Percentiles rank a stretch among this genome's conserved stretches.
These are phyloP conservation scores for Yarrowia bubula DNA, from an alignment of 805 yeast species.

Conservation along the genomic window DNA sequence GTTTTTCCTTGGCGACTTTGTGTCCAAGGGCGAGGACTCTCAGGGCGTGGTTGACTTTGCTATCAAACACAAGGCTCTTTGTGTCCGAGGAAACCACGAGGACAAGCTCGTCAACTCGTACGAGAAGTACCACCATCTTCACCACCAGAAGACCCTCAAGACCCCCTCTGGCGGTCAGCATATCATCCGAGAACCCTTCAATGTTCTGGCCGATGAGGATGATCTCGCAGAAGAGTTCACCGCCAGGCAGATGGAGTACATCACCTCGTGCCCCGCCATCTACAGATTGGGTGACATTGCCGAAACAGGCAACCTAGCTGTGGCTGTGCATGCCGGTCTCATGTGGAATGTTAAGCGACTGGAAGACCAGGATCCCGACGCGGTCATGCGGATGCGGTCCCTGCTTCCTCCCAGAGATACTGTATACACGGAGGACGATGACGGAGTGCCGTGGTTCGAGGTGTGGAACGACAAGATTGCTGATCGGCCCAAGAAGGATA, in stretches of 20 bases:
- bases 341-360: slow-evolving; percentile 57
- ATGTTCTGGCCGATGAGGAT: slow-evolving; percentile 29
- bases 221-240: slow-evolving; percentile 53
- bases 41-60: slow-evolving; percentile 65
- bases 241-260: slow-evolving; percentile 59
- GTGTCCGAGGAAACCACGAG: slow-evolving; percentile 90
- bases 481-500: slow-evolving; percentile 33
- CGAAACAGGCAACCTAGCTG: slow-evolving; percentile 42
- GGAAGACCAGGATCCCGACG: slow-evolving; percentile 58
- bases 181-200: background rate
- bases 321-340: slow-evolving; percentile 84
- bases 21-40: slow-evolving; percentile 81
- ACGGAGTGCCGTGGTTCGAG: slow-evolving; percentile 55
- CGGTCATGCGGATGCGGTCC: slow-evolving; percentile 67
- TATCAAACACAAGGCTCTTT: slow-evolving; percentile 56
- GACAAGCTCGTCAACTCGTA: slow-evolving; percentile 65
- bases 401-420: slow-evolving; percentile 64
- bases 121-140: slow-evolving; percentile 50
- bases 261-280: slow-evolving; percentile 64
- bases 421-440: slow-evolving; percentile 50
- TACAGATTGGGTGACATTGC: slow-evolving; percentile 57
- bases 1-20: slow-evolving; percentile 77
- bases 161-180: slow-evolving; percentile 29
- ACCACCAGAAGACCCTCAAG: slow-evolving; percentile 28
- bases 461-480: slow-evolving; percentile 52